Percentiles rank a stretch among this genome's conserved stretches.
Conservation (phyloP, 768 basidiomycete species). For the Cyathus striatus region DNA sequence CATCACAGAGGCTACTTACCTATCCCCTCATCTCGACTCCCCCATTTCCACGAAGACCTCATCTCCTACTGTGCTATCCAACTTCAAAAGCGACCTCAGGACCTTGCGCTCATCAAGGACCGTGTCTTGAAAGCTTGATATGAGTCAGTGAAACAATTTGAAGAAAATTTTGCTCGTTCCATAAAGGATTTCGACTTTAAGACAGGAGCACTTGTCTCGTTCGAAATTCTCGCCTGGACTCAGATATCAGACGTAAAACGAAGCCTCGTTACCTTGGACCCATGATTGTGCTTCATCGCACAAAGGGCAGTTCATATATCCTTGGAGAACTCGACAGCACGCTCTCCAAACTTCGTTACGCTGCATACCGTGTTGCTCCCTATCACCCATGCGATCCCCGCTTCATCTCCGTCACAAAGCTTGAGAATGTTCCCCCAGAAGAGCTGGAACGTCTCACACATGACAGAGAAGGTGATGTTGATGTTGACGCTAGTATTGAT, state of each 20-base stretch:
- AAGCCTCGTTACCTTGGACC: conserved; percentile 23
- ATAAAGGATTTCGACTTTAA: conserved; percentile 9
- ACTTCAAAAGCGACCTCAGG: not conserved
- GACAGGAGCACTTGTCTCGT: conserved; percentile 16
- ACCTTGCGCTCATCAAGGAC: not conserved
- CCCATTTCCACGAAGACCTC: not conserved
- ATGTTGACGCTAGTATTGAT: too few species aligned
- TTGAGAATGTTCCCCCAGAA: too few species aligned
- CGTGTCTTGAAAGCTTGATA: not conserved
- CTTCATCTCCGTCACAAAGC: too few species aligned
- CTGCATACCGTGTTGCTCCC: too few species aligned
- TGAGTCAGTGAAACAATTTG: not conserved
- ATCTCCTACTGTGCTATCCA: not conserved
- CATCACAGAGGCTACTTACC: conserved; percentile 20
- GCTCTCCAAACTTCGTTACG: too few species aligned
- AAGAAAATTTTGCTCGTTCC: conserved; percentile 1
- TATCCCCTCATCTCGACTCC: conserved; percentile 5
- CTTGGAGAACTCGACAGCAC: too few species aligned
- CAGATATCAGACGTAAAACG: conserved; percentile 13
- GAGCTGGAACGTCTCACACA: too few species aligned
- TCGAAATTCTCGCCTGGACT: conserved; percentile 15
- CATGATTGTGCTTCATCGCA: not conserved
- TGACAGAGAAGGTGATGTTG: too few species aligned
- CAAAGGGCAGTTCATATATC: conserved; percentile 4
- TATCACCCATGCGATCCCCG: too few species aligned